These are phyloP conservation scores for Candida rishiriensis DNA, from an alignment of 805 yeast species.

Conservation along the genomic window DNA sequence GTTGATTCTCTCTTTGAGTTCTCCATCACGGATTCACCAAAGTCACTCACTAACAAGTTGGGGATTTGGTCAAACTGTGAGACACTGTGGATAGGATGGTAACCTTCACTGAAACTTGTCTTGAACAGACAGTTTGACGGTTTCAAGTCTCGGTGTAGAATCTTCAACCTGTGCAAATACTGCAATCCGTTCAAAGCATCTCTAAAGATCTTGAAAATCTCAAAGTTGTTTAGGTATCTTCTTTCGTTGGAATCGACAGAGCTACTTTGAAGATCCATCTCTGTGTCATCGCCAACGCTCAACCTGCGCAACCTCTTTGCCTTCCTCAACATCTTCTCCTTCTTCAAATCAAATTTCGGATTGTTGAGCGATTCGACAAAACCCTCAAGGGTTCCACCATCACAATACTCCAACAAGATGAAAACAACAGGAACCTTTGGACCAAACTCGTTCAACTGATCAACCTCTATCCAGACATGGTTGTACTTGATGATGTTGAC, in stretches of 20 bases:
- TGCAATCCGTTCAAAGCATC: slow-evolving; percentile 69
- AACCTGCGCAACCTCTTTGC: slow-evolving; percentile 11
- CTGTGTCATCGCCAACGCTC: too few relatives aligned
- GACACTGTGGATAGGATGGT: slow-evolving; percentile 22
- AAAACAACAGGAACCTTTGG: slow-evolving; percentile 60
- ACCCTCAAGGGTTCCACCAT: slow-evolving; percentile 82
- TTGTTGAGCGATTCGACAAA: slow-evolving; percentile 37
- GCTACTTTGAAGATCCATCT: neutral
- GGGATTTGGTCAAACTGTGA: slow-evolving; percentile 41
- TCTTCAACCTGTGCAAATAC: slow-evolving; percentile 67
- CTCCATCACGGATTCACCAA: slow-evolving; percentile 81
- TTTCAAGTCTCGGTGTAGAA: slow-evolving; percentile 84
- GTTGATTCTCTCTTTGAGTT: slow-evolving; percentile 63
- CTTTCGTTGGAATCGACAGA: slow-evolving; percentile 9
- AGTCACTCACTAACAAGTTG: slow-evolving; percentile 75
- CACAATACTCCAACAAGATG: slow-evolving; percentile 82
- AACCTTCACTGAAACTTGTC: slow-evolving; percentile 22
- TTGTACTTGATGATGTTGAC: slow-evolving; percentile 74
- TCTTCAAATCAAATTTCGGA: slow-evolving; percentile 34
- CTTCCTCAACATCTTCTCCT: slow-evolving; percentile 33
- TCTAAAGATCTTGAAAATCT: slow-evolving; percentile 61
- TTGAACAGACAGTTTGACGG: slow-evolving; percentile 81
- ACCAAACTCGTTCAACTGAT: slow-evolving; percentile 45
- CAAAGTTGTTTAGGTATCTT: slow-evolving; percentile 42
- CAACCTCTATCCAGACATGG: slow-evolving; percentile 88